Base-by-base conservation (phyloP, 179 eudicot species). In the Sideroxylon spinosum region DNA sequence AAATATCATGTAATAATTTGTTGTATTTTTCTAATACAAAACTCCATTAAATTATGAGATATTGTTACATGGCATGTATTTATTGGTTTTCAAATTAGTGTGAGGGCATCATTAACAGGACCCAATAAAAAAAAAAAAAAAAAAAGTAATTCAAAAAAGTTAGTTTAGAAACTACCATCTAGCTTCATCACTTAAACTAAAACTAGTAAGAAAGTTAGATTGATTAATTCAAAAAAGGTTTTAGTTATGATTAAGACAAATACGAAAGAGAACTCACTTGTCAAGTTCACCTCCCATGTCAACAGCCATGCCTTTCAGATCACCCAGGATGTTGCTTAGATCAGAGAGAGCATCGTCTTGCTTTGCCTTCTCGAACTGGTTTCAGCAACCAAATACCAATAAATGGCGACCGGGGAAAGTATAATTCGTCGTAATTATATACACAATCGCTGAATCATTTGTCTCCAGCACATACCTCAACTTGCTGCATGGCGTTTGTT, bases 261-360 rank as follows among this genome's bases (percentile, higher is more conserved):
- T 19, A 68, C 3, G 49, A 75, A 37, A 22, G 46, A 63, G 53
- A 80, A 85, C 86, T 73, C 28, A 92, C 99, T 83, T 96, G 1
- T 94, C 88, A 50, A 94, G 97, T 85, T 96, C 99, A 81, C 88
- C 37, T 78, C 99, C 99, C 98, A 96, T 96, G 50, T 90, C 98
- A 20, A 82, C 78, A n/a, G 98, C 99, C 99, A 96, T 94, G 11
- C 98, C 97, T 90, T 96, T 96, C 17, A 96, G 83, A 66, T 94
- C 97, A 76, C 98, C 99, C 83, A 96, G 83, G 62, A 96, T 92
- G 67, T 85, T 80, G 84, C 99, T 90, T 63, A 94, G 79, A 63
- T 94, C 97, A 2, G 84, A 83, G 55, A 96, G 91, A 2, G 83
- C 89, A 78, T 92, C 99, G 63, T 96, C 98, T 89, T 96, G 99